Base-by-base conservation (phyloP, 2,329 filamentous ascomycete genomes). In the Bipolaris sorokiniana region DNA sequence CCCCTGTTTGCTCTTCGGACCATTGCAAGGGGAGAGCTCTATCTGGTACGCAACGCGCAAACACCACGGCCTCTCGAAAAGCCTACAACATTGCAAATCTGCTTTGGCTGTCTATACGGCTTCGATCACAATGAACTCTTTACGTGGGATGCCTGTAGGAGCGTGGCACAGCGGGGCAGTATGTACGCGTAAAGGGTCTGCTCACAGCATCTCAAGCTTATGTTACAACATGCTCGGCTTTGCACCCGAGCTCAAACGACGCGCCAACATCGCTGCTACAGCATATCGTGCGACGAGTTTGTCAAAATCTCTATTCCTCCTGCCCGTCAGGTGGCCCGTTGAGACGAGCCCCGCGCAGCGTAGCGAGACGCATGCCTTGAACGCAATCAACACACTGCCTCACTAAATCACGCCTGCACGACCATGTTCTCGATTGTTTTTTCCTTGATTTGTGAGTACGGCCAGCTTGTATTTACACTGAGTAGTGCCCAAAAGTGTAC, bases 231-330 rank as follows among this genome's bases (percentile, higher is more conserved):
- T 51, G n/a, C 16, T 55, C 54, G 40, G 51, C 40, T 48, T 36
- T 46, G 37, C 13, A 50, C 42, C 53, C 22, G 47, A 47, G 26
- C 18, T 45, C 20, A 37, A 54, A 48, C 13, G 15, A 40, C 23
- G 22, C 22, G 33, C 46, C 38, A 15, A 33, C 16, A 5, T 23
- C 20, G 26, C 16, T 11, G 41, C 16, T 49, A 37, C 56, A 26
- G 47, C 51, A 54, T 51, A 37, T 41, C 20, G 69, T 73, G 51
- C 61, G 28, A 69, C 67, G 34, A 54, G 34, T 47, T 52, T 72
- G 65, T 70, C 68, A 70, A 69, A 66, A 68, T 66, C 66, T 62
- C 51, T 23, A 26, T 51, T 38, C 45, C 47, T 57, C 48, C 50
- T 59, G 54, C 51, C 48, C 48, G 52, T 51, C 48, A 52, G 50